These are phyloP conservation scores for Diutina ranongensis DNA, from an alignment of 1,139 yeast species.

Conservation along the genomic window DNA sequence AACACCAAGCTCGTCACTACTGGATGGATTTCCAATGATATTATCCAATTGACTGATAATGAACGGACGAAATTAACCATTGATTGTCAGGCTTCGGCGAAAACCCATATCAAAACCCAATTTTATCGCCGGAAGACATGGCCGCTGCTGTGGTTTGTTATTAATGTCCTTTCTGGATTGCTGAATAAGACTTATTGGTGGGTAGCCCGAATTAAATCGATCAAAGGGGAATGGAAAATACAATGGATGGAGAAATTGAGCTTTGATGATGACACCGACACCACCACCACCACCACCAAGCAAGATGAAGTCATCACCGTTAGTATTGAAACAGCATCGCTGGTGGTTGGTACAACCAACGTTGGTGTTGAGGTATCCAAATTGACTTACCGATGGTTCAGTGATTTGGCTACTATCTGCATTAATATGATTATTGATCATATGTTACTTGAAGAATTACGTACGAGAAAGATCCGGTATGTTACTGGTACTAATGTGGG, in stretches of 20 bases:
- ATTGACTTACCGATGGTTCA: conserved; percentile 31
- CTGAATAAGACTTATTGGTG: conserved; percentile 44
- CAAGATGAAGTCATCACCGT: not conserved
- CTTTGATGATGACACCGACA: conserved; percentile 10
- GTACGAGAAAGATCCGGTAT: not conserved
- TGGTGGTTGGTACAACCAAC: not conserved
- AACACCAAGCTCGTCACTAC: conserved; percentile 46
- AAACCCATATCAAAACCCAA: conserved; percentile 19
- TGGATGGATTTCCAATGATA: conserved; percentile 55
- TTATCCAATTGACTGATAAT: conserved; percentile 34
- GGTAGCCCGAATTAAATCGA: conserved; percentile 51
- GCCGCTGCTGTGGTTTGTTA: conserved; percentile 65
- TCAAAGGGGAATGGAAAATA: conserved; percentile 53
- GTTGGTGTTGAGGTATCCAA: not conserved
- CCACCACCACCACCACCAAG: conserved; percentile 14
- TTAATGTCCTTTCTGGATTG: conserved; percentile 32
- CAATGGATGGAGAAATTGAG: conserved; percentile 32
- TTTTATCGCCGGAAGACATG: conserved; percentile 54
- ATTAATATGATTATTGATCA: conserved; percentile 54
- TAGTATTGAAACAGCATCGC: not conserved
- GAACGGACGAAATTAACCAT: conserved; percentile 16
- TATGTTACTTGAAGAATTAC: conserved; percentile 49
- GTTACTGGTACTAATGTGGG: not conserved
- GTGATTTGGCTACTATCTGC: conserved; percentile 37
- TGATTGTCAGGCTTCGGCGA: conserved; percentile 9